phyloP scores from a whole-genome alignment of 805 yeast species.

The Kluyveromyces lactis region DNA sequence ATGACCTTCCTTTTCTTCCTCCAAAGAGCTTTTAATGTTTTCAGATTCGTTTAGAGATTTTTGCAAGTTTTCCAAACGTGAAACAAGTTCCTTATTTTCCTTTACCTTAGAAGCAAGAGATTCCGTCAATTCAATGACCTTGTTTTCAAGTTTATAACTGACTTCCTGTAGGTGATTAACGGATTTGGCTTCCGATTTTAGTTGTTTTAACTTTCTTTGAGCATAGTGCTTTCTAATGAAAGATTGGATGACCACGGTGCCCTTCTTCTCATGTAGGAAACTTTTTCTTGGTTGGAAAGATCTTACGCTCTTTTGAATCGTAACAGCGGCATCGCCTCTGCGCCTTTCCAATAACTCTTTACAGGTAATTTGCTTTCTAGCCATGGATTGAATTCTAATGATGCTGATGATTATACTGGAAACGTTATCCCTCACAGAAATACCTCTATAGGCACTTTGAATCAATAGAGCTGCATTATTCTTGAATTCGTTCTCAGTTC shows the following conservation, averaged over 20 bases:
- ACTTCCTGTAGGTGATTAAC: slow-evolving; percentile 86
- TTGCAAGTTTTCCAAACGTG: slow-evolving; percentile 48
- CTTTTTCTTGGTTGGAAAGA: slow-evolving; percentile 53
- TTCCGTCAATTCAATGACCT: slow-evolving; percentile 93
- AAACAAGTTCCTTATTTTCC: slow-evolving; percentile 67
- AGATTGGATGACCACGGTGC: slow-evolving; percentile 69
- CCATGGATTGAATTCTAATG: slow-evolving; percentile 39
- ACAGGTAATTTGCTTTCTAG: slow-evolving; percentile 48
- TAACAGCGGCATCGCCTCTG: slow-evolving; percentile 54
- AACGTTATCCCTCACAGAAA: slow-evolving; percentile 36
- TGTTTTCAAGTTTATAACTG: slow-evolving; percentile 88
- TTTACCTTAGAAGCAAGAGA: slow-evolving; percentile 68
- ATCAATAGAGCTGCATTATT: slow-evolving; percentile 55
- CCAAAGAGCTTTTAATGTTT: slow-evolving; percentile 43
- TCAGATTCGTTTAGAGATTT: slow-evolving; percentile 45
- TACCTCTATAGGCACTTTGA: slow-evolving; percentile 61
- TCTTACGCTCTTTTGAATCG: slow-evolving; percentile 68
- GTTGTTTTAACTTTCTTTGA: slow-evolving; percentile 45
- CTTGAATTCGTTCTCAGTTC: slow-evolving; percentile 48
- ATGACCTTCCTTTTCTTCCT: slow-evolving; percentile 47
- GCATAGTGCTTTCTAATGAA: slow-evolving; percentile 73
- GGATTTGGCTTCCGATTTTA: slow-evolving; percentile 85
- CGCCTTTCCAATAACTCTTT: slow-evolving; percentile 40
- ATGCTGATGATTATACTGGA: slow-evolving; percentile 25
- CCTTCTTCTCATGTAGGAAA: slow-evolving; percentile 38